These are phyloP conservation scores for Nakazawaea peltata DNA, from an alignment of 805 yeast species.

Conservation along the genomic window DNA sequence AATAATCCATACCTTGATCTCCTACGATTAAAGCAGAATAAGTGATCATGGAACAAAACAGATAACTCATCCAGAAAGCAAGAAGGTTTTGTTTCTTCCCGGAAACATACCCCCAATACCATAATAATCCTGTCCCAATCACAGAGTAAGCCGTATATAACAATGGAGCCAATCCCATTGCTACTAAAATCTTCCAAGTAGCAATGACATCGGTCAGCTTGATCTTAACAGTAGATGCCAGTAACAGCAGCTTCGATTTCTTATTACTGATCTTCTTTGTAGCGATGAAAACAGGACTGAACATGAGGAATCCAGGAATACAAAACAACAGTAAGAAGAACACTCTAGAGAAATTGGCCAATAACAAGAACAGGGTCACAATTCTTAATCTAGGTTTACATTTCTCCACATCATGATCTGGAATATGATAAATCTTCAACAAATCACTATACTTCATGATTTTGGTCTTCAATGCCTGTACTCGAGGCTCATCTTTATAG, in stretches of 20 bases:
- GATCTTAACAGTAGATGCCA: conserved; percentile 82
- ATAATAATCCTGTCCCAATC: conserved; percentile 35
- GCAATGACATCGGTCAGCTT: conserved; percentile 93
- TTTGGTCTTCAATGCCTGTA: conserved; percentile 50
- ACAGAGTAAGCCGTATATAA: conserved; percentile 76
- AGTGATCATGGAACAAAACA: conserved; percentile 65
- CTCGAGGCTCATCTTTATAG: conserved; percentile 61
- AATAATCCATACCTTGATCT: conserved; percentile 85
- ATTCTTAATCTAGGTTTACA: conserved; percentile 15
- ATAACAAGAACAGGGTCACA: conserved; percentile 17
- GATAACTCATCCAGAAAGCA: conserved; percentile 40
- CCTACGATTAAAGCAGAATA: conserved; percentile 90
- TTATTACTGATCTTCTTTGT: conserved; percentile 65
- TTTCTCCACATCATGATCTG: conserved; percentile 54
- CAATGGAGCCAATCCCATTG: conserved; percentile 83
- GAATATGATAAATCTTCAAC: conserved; percentile 39
- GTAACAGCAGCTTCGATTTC: conserved; percentile 74
- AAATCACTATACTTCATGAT: conserved; percentile 65
- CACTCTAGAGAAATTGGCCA: conserved; percentile 33
- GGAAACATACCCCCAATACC: conserved; percentile 10
- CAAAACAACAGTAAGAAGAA: conserved; percentile 52
- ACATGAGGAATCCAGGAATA: conserved; percentile 81
- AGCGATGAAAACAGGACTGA: conserved; percentile 80
- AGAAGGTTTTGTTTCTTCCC: conserved; percentile 4
- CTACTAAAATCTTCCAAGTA: conserved; percentile 91